Evolutionary conservation across 1,284 basidiomycete genomes (phyloP), one percentile per base, ranked within the genome.

Genomic region (Agroathelia rolfsii): DNA sequence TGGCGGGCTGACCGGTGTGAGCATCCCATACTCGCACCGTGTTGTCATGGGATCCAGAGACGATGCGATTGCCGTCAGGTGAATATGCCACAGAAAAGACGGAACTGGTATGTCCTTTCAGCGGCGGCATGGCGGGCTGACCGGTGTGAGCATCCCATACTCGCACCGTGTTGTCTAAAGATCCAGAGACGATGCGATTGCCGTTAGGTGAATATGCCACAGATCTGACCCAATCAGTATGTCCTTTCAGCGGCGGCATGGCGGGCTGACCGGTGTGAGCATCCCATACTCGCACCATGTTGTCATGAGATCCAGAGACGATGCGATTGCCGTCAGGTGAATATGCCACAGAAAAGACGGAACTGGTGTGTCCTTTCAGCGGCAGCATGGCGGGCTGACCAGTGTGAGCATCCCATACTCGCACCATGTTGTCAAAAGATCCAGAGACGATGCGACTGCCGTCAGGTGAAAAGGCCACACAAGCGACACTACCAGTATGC

Each of bases 371-470:
- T 10, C 37, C 37, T n/a, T n/a, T n/a, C n/a, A n/a, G n/a, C n/a
- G n/a, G n/a, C n/a, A n/a, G n/a, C n/a, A n/a, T 11, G 11, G 20
- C 12, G 8, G 23, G 13, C 14, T 27, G 3, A 22, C 35, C 37
- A 11, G 35, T 34, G 12, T 15, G 27, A 5, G 46, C 29, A 6
- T 53, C 51, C 51, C 54, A 53, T 40, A 55, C 35, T 21, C 51
- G 56, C 34, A 52, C 42, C 8, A 46, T 54, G 15, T 12, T 26
- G 26, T 56, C 53, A n/a, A n/a, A n/a, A 17, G 55, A 57, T 12
- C 46, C 51, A 17, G 43, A 56, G 17, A 22, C 28, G 5, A 41
- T 35, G 3, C 13, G 28, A 15, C 11, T 23, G 12, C 39, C 38
- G 22, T 41, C 40, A 10, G 34, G 38, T 3, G 39, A 27, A 18